Evolutionary conservation across 2,329 filamentous ascomycete species (phyloP).

Genomic region (Penicillium sp.): DNA sequence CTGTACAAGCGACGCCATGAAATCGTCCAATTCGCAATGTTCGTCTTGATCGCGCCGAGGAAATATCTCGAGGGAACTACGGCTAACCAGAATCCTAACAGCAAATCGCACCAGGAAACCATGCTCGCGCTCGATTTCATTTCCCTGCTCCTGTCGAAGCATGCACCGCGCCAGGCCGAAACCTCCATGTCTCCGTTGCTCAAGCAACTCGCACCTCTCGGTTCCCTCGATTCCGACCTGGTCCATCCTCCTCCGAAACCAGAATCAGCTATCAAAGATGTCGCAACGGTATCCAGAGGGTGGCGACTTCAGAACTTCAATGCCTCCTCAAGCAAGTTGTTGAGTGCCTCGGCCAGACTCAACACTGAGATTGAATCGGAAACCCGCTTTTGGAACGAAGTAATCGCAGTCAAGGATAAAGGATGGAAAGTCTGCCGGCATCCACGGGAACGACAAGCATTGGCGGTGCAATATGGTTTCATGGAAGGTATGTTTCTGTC

Average conservation of each 20-base stretch:
- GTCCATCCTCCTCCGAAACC: slow-evolving; percentile 63
- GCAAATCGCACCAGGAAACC: slow-evolving; percentile 49
- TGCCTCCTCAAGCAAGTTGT: slow-evolving; percentile 70
- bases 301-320: slow-evolving; percentile 79
- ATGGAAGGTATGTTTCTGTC: slow-evolving; percentile 61
- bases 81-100: slow-evolving; percentile 21
- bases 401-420: slow-evolving; percentile 75
- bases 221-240: slow-evolving; percentile 70
- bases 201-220: slow-evolving; percentile 70
- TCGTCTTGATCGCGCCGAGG: slow-evolving; percentile 13
- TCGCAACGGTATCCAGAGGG: slow-evolving; percentile 59
- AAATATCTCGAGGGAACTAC: background rate
- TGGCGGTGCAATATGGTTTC: slow-evolving; percentile 89
- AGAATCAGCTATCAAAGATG: slow-evolving; percentile 56
- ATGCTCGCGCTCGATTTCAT: slow-evolving; percentile 77
- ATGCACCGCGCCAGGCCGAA: slow-evolving; percentile 69
- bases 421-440: slow-evolving; percentile 85
- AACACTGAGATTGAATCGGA: slow-evolving; percentile 77
- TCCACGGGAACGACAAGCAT: slow-evolving; percentile 69
- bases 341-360: slow-evolving; percentile 70
- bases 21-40: slow-evolving; percentile 48
- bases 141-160: slow-evolving; percentile 80
- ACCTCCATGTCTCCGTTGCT: slow-evolving; percentile 70
- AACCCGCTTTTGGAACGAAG: slow-evolving; percentile 84
- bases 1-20: slow-evolving; percentile 48